Percentiles rank a stretch among this genome's conserved stretches.
Conservation (phyloP, 2,329 filamentous ascomycete species). For the Escovopsis sp. region DNA sequence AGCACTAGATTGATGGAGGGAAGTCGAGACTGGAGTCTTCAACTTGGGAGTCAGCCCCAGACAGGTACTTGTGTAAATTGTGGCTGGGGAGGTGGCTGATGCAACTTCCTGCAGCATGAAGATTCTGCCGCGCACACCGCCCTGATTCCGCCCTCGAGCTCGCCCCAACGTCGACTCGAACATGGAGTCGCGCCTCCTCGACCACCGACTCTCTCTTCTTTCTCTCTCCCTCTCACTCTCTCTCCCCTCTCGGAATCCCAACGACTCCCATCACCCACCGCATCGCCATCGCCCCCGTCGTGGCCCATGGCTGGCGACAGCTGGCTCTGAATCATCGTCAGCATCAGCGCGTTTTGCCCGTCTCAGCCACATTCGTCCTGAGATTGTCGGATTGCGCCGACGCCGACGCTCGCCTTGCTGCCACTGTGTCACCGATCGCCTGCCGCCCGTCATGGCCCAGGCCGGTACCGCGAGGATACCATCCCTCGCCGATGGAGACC, state of each 20-base stretch:
- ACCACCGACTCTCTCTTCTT: neutral
- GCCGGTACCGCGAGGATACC: conserved; percentile 8
- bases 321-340: neutral
- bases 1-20: too few species aligned
- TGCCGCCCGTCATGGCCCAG: conserved; percentile 13
- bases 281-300: neutral
- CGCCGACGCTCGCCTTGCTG: neutral
- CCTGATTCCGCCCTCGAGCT: conserved; percentile 10
- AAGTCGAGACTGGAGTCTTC: too few species aligned
- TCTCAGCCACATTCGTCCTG: neutral
- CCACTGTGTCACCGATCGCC: neutral
- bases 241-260: neutral
- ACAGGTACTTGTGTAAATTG: too few species aligned
- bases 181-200: neutral
- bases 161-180: neutral
- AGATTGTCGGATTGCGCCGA: neutral
- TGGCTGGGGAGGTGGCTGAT: too few species aligned
- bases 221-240: too few species aligned
- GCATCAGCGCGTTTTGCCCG: neutral
- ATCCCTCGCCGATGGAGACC: conserved; percentile 7
- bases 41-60: too few species aligned
- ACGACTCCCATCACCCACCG: neutral
- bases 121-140: conserved; percentile 17
- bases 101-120: too few species aligned
- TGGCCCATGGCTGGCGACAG: neutral